Evolutionary conservation across 345 rosid species (phyloP).

Genomic region (Raphanus raphanistrum): DNA sequence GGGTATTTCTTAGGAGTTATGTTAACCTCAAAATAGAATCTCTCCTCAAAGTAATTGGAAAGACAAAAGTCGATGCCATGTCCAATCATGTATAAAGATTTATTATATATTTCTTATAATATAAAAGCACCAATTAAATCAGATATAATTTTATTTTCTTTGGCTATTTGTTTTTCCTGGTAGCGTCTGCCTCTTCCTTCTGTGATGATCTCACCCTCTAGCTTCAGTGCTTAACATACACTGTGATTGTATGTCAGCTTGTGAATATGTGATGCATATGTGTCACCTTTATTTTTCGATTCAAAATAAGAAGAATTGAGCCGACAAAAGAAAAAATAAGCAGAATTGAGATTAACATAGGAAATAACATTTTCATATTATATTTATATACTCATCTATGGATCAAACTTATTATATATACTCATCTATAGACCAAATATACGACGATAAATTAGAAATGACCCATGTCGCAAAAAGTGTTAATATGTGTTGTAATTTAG

Average conservation of each 20-base stretch:
- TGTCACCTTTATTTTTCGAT: neutral
- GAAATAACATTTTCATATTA: neutral
- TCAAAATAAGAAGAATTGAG: neutral
- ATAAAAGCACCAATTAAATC: slow-evolving; percentile 16
- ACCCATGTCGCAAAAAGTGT: neutral
- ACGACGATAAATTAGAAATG: neutral
- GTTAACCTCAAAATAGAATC: slow-evolving; percentile 41
- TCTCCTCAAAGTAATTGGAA: slow-evolving; percentile 38
- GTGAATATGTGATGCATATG: neutral
- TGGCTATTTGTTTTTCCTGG: slow-evolving; percentile 14
- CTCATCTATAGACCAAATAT: neutral
- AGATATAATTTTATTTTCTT: neutral
- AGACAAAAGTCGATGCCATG: slow-evolving; percentile 40
- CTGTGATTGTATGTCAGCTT: neutral
- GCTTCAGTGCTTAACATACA: slow-evolving; percentile 25
- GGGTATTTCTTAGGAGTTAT: slow-evolving; percentile 36
- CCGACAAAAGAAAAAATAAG: neutral
- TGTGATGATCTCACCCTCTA: slow-evolving; percentile 32
- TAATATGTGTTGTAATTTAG: neutral
- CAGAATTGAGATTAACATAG: neutral
- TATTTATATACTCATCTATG: neutral
- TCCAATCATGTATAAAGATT: slow-evolving; percentile 33
- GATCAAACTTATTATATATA: neutral
- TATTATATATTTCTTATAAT: neutral
- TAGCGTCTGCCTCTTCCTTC: slow-evolving; percentile 15